Evolutionary conservation across 202 grass and related monocot genomes (phyloP).

Genomic region (Thinopyrum obtusiflorum): DNA sequence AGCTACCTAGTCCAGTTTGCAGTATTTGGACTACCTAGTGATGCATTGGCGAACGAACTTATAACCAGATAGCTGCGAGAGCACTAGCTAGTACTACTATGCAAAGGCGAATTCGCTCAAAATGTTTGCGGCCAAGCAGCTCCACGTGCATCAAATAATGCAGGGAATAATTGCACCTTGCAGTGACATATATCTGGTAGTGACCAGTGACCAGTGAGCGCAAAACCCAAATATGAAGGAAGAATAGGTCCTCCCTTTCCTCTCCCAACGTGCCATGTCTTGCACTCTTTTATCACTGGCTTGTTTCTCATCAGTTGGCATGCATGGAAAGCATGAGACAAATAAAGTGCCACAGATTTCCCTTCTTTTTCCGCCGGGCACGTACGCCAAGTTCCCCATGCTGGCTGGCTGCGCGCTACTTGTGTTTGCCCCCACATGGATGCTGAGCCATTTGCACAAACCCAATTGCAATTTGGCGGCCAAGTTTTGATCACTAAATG

Average conservation of each 20-base stretch:
- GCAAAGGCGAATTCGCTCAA: neutral
- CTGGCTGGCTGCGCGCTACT: neutral
- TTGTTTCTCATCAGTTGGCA: no score
- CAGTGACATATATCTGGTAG: neutral
- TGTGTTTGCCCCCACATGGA: conserved; percentile 4
- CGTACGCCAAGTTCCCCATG: neutral
- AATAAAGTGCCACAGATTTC: neutral
- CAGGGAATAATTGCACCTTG: neutral
- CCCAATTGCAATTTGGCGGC: no score
- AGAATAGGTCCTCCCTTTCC: neutral
- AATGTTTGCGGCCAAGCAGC: neutral
- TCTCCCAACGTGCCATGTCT: neutral
- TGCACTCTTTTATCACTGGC: neutral
- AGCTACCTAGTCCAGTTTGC: no score
- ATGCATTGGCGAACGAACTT: no score
- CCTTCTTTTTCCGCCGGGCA: neutral
- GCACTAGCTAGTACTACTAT: neutral
- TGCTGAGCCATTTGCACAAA: neutral
- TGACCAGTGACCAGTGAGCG: neutral
- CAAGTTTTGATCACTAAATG: neutral
- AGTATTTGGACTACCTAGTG: no score
- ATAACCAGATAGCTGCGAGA: neutral
- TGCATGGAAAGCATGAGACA: neutral
- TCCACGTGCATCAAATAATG: neutral
- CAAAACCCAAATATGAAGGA: neutral